These are phyloP conservation scores for Aspergillus piperis DNA, from an alignment of 2,329 filamentous ascomycete species.

Conservation along the genomic window DNA sequence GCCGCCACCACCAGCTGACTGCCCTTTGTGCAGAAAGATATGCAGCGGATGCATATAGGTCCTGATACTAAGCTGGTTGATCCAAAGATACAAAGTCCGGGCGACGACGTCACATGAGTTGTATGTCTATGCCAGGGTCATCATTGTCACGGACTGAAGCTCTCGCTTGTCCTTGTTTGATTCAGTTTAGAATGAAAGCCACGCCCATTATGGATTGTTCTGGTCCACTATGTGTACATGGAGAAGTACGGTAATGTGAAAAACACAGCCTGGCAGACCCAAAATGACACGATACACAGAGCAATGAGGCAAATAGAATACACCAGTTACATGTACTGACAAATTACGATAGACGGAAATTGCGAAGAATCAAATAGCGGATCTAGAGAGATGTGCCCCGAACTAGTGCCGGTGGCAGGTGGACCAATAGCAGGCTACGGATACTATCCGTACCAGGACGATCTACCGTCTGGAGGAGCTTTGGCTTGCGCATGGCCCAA, in stretches of 20 bases:
- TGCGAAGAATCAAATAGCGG: slow-evolving; percentile 15
- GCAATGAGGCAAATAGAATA: background rate
- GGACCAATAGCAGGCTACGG: slow-evolving; percentile 11
- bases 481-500: slow-evolving; percentile 20
- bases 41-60: background rate
- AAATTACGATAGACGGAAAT: background rate
- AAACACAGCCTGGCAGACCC: background rate
- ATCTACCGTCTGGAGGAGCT: slow-evolving; percentile 14
- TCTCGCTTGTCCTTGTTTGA: too few relatives aligned
- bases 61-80: too few relatives aligned
- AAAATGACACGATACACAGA: background rate
- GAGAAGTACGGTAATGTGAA: background rate
- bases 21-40: background rate
- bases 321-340: background rate
- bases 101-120: too few relatives aligned
- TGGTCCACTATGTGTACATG: background rate
- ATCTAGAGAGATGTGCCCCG: slow-evolving; percentile 21
- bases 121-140: background rate
- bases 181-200: too few relatives aligned
- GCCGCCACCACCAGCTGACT: slow-evolving; percentile 4
- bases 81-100: too few relatives aligned
- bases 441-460: slow-evolving; percentile 7
- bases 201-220: too few relatives aligned
- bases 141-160: too few relatives aligned
- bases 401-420: slow-evolving; percentile 9